Evolutionary conservation across 208 protist genomes (phyloP).

Genomic region (Herpetomonas samuelpessoai): DNA sequence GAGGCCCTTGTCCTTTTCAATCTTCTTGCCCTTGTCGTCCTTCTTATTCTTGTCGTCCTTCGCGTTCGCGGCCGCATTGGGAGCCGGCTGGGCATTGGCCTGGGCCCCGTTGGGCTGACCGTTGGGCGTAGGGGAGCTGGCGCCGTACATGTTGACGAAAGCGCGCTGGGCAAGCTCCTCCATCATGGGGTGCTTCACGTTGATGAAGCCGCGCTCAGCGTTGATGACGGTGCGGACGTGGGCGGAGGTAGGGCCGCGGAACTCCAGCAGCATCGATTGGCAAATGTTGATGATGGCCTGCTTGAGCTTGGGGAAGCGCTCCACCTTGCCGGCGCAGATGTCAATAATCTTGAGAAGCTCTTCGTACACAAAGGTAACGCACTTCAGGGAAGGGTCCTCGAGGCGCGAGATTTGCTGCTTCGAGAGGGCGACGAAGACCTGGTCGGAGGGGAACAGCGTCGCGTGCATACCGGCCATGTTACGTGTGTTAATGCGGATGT

Average conservation of each 20-base stretch:
- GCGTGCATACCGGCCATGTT: slow-evolving; percentile 96
- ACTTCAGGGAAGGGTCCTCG: slow-evolving; percentile 94
- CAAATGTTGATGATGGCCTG: slow-evolving; percentile 83
- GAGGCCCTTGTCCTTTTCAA: slow-evolving; percentile 45
- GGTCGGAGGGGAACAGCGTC: slow-evolving; percentile 97
- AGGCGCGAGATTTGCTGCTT: slow-evolving; percentile 94
- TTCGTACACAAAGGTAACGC: slow-evolving; percentile 95
- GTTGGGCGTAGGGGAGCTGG: slow-evolving; percentile 2
- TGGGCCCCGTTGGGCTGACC: slow-evolving; percentile 4
- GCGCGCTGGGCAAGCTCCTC: slow-evolving; percentile 72
- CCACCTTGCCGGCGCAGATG: slow-evolving; percentile 68
- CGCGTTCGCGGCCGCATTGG: slow-evolving; percentile 3
- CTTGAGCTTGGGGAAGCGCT: slow-evolving; percentile 91
- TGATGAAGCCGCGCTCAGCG: slow-evolving; percentile 97
- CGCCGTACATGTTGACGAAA: slow-evolving; percentile 78
- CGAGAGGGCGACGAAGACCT: slow-evolving; percentile 95
- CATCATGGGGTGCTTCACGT: slow-evolving; percentile 93
- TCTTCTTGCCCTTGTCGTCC: slow-evolving; percentile 37
- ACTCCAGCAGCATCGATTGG: slow-evolving; percentile 78
- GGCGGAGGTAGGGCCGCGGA: slow-evolving; percentile 62
- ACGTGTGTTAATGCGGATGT: slow-evolving; percentile 95
- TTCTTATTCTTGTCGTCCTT: slow-evolving; percentile 26
- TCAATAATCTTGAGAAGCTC: slow-evolving; percentile 94
- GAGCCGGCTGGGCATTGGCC: neutral
- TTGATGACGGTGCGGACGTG: slow-evolving; percentile 94